Evolutionary conservation across 2,329 filamentous ascomycete genomes (phyloP), one percentile per base, ranked within the genome.

Genomic region (Aspergillus melleus): DNA sequence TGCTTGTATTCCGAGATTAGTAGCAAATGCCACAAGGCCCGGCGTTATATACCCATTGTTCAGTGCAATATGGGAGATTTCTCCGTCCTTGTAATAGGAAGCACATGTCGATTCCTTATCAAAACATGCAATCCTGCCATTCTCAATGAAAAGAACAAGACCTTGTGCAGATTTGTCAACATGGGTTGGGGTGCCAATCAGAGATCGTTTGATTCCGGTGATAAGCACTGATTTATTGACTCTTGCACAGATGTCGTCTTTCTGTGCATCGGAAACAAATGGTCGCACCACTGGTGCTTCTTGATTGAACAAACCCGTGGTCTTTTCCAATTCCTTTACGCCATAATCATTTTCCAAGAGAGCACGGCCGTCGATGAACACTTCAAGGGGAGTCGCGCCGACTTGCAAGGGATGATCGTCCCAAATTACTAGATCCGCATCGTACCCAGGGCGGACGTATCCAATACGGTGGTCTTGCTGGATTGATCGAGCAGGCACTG

Each of bases 401-500:
- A 42, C 36, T n/a, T 42, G 14, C 5, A 42, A 5, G 5, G 36
- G 36, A n/a, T 42, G 36, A 42, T 42, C 36, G 16, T 42, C 36
- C 36, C 36, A 42, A 14, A 42, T 42, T 12, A 42, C 16, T 1
- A 42, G 36, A n/a, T 88, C 86, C 49, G 84, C 86, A 60, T 88
- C 86, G 52, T 82, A 88, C 0, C 86, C 85, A 3, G 83, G 78
- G 75, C 86, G 87, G 57, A 87, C 72, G 68, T 87, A 87, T 55
- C 86, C 86, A 6, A 88, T 73, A 3, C 86, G 80, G 61, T 86
- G 71, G 10, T 81, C 83, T 50, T 88, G 77, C 0, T 85, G 85
- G 0, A 88, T 76, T 1, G 84, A 76, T 54, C 85, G 83, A 1
- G 86, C 86, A 0, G 86, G 85, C 0, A 83, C 83, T 0, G 81